phyloP scores from a whole-genome alignment of 306 rosid species.

The apple (Malus domestica) region ASM211411v1 NC_041793.1:36843501-36844000 shows the following conservation, averaged over 20 bases:
- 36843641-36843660: conserved; percentile 72
- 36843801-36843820: background rate
- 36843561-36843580: conserved; percentile 37
- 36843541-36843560: conserved; percentile 42
- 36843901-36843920: conserved; percentile 74
- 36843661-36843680: conserved; percentile 79
- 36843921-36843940: conserved; percentile 75
- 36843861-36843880: background rate
- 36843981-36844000: conserved; percentile 76
- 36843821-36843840: background rate
- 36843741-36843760: conserved; percentile 1
- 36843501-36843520: conserved; percentile 25
- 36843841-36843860: background rate
- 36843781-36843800: too few relatives aligned
- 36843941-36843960: conserved; percentile 77
- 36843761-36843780: too few relatives aligned
- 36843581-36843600: conserved; percentile 45
- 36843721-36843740: background rate
- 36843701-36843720: conserved; percentile 9
- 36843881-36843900: conserved; percentile 15
- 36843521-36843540: conserved; percentile 35
- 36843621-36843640: conserved; percentile 86
- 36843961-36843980: conserved; percentile 92
- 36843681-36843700: conserved; percentile 79
- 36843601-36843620: conserved; percentile 79